Evolutionary conservation across 257 asterid genomes (phyloP).

Genomic region (Voacanga thouarsii): DNA sequence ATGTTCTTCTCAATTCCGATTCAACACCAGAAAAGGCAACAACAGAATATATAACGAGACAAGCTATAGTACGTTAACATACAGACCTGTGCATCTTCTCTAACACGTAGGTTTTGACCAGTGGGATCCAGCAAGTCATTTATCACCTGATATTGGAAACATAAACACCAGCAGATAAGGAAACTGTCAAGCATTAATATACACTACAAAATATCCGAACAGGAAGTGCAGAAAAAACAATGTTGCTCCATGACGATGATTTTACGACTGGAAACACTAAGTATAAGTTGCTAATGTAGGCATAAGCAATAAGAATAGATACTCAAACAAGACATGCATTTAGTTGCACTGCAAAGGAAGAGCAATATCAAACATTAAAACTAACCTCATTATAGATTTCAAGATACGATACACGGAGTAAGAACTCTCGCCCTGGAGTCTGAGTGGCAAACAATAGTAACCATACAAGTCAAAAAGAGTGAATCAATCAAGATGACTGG

Average conservation of each 20-base stretch:
- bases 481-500: not conserved
- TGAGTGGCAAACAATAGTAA: conserved; percentile 38
- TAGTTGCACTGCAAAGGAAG: not conserved
- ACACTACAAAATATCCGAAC: not conserved
- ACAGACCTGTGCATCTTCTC: conserved; percentile 96
- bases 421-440: conserved; percentile 98
- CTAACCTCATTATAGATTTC: conserved; percentile 99
- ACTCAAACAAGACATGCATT: not conserved
- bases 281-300: not conserved
- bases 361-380: not conserved
- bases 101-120: conserved; percentile 93
- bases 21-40: conserved; percentile 1
- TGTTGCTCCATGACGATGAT: not conserved
- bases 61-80: conserved; percentile 7
- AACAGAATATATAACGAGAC: conserved; percentile 13
- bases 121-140: conserved; percentile 98
- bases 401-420: conserved; percentile 95
- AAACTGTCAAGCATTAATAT: conserved; percentile 2
- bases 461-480: conserved; percentile 7
- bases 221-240: conserved; percentile 4
- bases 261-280: not conserved
- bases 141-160: conserved; percentile 59
- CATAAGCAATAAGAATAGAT: not conserved
- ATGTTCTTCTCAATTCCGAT: not conserved
- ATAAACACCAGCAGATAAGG: not conserved